Conservation (phyloP, 345 rosid genomes). For the Turnera subulata region DNA sequence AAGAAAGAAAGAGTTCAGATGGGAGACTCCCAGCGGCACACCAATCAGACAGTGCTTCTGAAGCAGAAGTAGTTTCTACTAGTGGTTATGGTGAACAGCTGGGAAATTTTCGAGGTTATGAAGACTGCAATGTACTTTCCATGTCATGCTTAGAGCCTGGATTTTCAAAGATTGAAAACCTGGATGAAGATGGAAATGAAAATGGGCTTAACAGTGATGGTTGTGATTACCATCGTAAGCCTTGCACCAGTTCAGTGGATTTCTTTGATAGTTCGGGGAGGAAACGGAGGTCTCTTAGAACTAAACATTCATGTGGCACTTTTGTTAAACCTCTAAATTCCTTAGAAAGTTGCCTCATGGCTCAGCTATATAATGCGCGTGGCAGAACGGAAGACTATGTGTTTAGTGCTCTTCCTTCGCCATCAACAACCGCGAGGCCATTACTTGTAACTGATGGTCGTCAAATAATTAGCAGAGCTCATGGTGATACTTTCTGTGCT, state of each 20-base stretch:
- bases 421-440: constrained; percentile 41
- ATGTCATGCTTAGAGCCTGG: constrained; percentile 22
- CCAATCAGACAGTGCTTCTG: constrained; percentile 24
- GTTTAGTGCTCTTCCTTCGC: constrained; percentile 40
- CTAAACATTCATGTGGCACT: constrained; percentile 16
- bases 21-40: constrained; percentile 22
- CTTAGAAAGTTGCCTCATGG: constrained; percentile 54
- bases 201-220: constrained; percentile 11
- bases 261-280: constrained; percentile 25
- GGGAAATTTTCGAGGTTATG: constrained; percentile 25
- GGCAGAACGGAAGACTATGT: constrained; percentile 43
- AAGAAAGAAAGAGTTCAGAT: constrained; percentile 11
- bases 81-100: constrained; percentile 20
- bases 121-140: constrained; percentile 20
- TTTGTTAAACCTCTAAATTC: constrained; percentile 27
- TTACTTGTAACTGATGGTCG: constrained; percentile 58
- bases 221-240: constrained; percentile 7
- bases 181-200: constrained; percentile 16
- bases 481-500: constrained; percentile 21
- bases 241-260: constrained; percentile 16
- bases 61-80: constrained; percentile 34
- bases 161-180: constrained; percentile 23
- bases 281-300: constrained; percentile 29
- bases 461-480: constrained; percentile 41
- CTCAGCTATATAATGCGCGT: constrained; percentile 55